Base-by-base conservation (phyloP, 257 asterid genomes). In the Jaltomata sinuosa region DNA sequence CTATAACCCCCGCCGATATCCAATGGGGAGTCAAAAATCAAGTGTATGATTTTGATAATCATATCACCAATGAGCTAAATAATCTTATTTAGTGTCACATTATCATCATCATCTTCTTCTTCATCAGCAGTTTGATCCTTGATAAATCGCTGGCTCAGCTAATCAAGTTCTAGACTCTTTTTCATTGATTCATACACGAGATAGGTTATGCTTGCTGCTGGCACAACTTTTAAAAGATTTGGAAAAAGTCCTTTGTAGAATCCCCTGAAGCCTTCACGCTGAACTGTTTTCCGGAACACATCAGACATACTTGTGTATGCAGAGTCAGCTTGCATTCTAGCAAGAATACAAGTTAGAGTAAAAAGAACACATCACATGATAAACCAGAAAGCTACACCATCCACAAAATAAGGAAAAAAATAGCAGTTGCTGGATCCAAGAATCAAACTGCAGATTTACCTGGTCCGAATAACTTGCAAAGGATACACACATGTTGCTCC, bases 401-500 rank as follows among this genome's bases (percentile, higher is more conserved):
- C 45, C 62, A 79, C n/a, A 50, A 29, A 10, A 12, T 64, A 64
- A 52, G 38, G 19, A 52, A 19, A 49, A 29, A 34, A 42, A 25
- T 7, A 11, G 52, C 61, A 47, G 40, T 76, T 49, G 18, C 1
- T 76, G 62, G 40, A 29, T 29, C 61, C 42, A 3, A 76, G 79
- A 81, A 61, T n/a, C 50, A 27, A 71, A 15, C n/a, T 83, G 82
- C 21, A 61, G 65, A 12, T 59, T 86, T 93, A 95, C 99, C 99
- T 97, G 81, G 99, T 97, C 88, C 99, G 92, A 67, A 97, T 88
- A 83, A 97, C 99, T 94, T 97, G 99, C 85, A 97, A 87, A 38
- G 99, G 99, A 87, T 97, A 97, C 84, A 94, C 99, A 82, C 99
- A 94, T 2, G 97, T 92, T 54, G 99, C 99, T 87, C 99, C 99